phyloP scores from a whole-genome alignment of 1,284 basidiomycete genomes.

The Austroboletus niveus region DNA sequence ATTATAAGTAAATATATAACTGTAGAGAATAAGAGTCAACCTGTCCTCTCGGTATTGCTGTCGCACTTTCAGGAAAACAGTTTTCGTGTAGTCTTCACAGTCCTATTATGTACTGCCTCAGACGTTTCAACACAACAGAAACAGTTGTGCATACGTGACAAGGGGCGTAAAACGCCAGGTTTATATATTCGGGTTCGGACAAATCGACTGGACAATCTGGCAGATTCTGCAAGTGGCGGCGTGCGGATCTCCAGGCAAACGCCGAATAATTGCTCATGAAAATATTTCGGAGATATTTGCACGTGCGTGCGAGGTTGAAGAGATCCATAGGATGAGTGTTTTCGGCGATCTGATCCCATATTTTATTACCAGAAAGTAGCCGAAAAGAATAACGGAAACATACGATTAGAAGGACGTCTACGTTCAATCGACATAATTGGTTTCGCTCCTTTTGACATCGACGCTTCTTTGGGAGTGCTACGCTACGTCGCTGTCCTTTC shows the following conservation, averaged over 20 bases:
- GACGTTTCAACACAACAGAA: not conserved
- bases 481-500: not conserved
- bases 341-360: constrained; percentile 1
- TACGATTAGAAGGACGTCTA: constrained; percentile 12
- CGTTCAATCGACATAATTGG: constrained; percentile 7
- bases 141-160: constrained; percentile 11
- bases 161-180: constrained; percentile 20
- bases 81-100: constrained; percentile 1
- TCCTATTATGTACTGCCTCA: not conserved
- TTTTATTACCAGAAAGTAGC: not conserved
- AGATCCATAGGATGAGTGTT: constrained; percentile 19
- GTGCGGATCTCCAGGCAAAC: constrained; percentile 20
- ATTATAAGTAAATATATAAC: not conserved
- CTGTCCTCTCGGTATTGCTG: not conserved
- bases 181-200: constrained; percentile 32
- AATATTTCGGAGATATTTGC: constrained; percentile 16
- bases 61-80: not conserved
- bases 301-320: constrained; percentile 24
- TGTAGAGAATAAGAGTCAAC: not conserved
- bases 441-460: not conserved
- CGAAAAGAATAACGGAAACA: not conserved
- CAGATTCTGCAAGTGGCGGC: constrained; percentile 2
- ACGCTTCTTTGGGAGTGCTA: not conserved
- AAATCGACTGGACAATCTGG: constrained; percentile 30
- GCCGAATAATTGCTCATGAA: constrained; percentile 19